phyloP scores from a whole-genome alignment of 2,329 filamentous ascomycete genomes.

The Lecanicillium sp. region DNA sequence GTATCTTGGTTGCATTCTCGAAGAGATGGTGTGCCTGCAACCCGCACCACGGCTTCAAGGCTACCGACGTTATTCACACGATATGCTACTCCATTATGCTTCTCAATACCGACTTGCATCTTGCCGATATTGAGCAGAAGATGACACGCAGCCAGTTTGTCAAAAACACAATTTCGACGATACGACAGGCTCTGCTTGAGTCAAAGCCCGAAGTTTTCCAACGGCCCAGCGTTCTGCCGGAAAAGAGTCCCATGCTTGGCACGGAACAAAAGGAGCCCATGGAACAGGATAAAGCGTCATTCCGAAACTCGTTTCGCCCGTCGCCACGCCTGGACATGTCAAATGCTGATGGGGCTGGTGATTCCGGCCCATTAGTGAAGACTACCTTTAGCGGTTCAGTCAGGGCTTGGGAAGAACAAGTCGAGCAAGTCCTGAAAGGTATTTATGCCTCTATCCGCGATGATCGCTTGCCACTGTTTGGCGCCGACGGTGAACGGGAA shows the following conservation, averaged over 20 bases:
- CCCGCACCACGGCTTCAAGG: conserved; percentile 85
- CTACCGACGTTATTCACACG: conserved; percentile 86
- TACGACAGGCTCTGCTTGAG: conserved; percentile 68
- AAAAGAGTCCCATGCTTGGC: conserved; percentile 25
- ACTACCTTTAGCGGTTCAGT: conserved; percentile 65
- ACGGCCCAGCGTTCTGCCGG: conserved; percentile 46
- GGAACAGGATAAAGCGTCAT: conserved; percentile 32
- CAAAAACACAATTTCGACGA: conserved; percentile 91
- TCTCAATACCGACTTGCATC: conserved; percentile 89
- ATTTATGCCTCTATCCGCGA: conserved; percentile 88
- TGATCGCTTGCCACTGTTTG: conserved; percentile 79
- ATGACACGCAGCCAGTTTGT: conserved; percentile 95
- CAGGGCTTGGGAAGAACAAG: conserved; percentile 78
- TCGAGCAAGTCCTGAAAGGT: conserved; percentile 85
- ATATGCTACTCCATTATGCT: conserved; percentile 95
- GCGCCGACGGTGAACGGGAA: conserved; percentile 43
- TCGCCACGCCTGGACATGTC: conserved; percentile 38
- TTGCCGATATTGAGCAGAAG: conserved; percentile 91
- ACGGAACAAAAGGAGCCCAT: conserved; percentile 22
- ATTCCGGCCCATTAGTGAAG: conserved; percentile 71
- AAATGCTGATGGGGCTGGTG: conserved; percentile 35
- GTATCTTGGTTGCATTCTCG: conserved; percentile 84
- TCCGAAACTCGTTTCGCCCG: conserved; percentile 43
- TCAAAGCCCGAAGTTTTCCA: conserved; percentile 61
- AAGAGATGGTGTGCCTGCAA: conserved; percentile 92